phyloP scores from a whole-genome alignment of 768 basidiomycete species.

The Cyclocybe aegerita region DNA sequence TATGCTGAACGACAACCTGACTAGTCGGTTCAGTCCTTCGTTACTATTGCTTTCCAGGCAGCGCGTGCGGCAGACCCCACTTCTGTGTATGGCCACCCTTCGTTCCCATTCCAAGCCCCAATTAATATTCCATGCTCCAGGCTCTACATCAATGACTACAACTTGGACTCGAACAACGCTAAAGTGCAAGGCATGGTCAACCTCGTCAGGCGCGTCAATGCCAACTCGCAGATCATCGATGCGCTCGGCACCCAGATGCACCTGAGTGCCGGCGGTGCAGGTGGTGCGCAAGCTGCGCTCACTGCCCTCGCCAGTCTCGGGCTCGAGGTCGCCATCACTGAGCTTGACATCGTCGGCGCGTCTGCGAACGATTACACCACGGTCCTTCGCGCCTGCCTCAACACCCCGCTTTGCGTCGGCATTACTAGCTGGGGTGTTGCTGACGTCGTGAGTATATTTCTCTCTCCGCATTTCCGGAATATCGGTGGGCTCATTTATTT shows the following conservation, averaged over 20 bases:
- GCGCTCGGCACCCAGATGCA: slow-evolving; percentile 51
- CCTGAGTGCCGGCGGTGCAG: slow-evolving; percentile 36
- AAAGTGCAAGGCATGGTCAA: slow-evolving; percentile 41
- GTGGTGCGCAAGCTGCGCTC: slow-evolving; percentile 40
- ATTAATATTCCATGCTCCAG: slow-evolving; percentile 6
- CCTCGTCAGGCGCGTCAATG: slow-evolving; percentile 42
- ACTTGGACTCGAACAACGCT: slow-evolving; percentile 47
- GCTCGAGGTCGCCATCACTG: slow-evolving; percentile 49
- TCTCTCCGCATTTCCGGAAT: neutral
- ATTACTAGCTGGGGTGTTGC: slow-evolving; percentile 52
- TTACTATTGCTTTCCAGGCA: slow-evolving; percentile 52
- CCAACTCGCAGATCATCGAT: slow-evolving; percentile 39
- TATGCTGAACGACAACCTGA: neutral
- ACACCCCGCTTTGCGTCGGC: slow-evolving; percentile 39
- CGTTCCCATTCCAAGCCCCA: neutral
- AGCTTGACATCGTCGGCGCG: slow-evolving; percentile 40
- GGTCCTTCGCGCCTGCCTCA: slow-evolving; percentile 46
- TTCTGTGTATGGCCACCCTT: slow-evolving; percentile 34
- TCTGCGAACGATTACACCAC: slow-evolving; percentile 40
- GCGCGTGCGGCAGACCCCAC: slow-evolving; percentile 48
- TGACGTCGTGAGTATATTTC: slow-evolving; percentile 34
- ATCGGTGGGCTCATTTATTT: neutral
- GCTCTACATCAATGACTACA: slow-evolving; percentile 47
- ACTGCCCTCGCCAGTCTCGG: slow-evolving; percentile 39
- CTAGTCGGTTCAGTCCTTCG: slow-evolving; percentile 32